Evolutionary conservation across 2,329 filamentous ascomycete genomes (phyloP), one percentile per base, ranked within the genome.

Genomic region (Clonostachys sp.): DNA sequence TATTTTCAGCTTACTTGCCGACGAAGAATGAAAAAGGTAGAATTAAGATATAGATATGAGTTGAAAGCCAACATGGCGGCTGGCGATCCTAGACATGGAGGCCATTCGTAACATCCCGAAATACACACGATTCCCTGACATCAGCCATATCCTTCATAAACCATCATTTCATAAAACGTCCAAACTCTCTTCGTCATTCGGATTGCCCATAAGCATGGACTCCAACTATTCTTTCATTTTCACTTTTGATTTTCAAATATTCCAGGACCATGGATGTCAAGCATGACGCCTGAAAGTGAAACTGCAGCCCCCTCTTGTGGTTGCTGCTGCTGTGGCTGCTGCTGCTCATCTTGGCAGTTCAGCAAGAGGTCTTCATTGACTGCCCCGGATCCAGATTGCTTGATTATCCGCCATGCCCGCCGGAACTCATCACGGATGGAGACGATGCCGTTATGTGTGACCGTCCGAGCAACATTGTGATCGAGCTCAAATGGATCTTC

Each of bases 401-500:
- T 74, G 52, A 91, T 81, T 49, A 95, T 86, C 35, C 80, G 73
- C 80, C 87, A 88, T 4, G 89, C 89, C 17, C 90, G 79, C 16
- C 89, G 78, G 59, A 95, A 94, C 65, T 96, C 90, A 56, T 94
- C 86, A 39, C 89, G 77, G 50, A 95, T 94, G 1, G 85, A 79
- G 2, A 89, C 84, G 52, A 95, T 89, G 3, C 90, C 89, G 50
- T 84, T 80, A 58, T 92, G 87, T 7, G 86, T 91, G 1, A 96
- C 90, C 0, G 90, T 95, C 44, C 89, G 77, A 4, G 88, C 91
- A 34, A 96, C 87, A 56, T 96, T 96, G 66, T 96, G 90, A 39
- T 90, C 84, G 3, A 84, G 68, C 68, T 96, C 90, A 58, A 96
- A 96, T 0, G 91, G 91, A 62, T 96, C 91, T 61, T 96, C 91